These are phyloP conservation scores for Ajuga reptans DNA, from an alignment of 305 asterid genomes.

Conservation along the genomic window DNA sequence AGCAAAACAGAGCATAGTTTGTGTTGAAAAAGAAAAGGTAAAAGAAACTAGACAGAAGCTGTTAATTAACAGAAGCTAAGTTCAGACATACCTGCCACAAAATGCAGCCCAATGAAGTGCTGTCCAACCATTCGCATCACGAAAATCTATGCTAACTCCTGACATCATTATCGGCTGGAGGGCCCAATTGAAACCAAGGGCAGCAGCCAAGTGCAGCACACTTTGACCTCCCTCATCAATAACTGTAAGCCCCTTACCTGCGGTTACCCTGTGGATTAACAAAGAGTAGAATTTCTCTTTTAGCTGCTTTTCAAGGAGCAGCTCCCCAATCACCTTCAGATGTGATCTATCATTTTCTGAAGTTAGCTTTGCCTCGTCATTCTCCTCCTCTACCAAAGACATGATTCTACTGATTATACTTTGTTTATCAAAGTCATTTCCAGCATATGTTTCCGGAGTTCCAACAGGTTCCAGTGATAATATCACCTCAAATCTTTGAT, in stretches of 20 bases:
- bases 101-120: constrained; percentile 99
- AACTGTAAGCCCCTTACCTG: constrained; percentile 49
- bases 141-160: constrained; percentile 73
- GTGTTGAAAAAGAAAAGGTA: neutral
- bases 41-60: neutral
- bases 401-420: constrained; percentile 37
- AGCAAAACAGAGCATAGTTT: neutral
- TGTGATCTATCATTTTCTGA: constrained; percentile 30
- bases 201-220: constrained; percentile 83
- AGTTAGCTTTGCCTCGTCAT: constrained; percentile 31
- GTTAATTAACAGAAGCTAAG: constrained; percentile 2
- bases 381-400: constrained; percentile 54
- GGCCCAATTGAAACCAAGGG: constrained; percentile 92
- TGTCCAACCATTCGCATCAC: constrained; percentile 91
- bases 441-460: constrained; percentile 29
- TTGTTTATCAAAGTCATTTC: constrained; percentile 35
- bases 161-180: constrained; percentile 54
- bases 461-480: constrained; percentile 32
- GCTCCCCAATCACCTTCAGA: constrained; percentile 33
- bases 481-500: constrained; percentile 53
- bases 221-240: constrained; percentile 82
- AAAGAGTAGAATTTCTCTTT: constrained; percentile 62
- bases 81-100: constrained; percentile 62
- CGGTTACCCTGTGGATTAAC: constrained; percentile 55
- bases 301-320: constrained; percentile 46